These are phyloP conservation scores for Mortierella antarctica DNA, from an alignment of 192 early-diverging fungal genomes.

Conservation along the genomic window DNA sequence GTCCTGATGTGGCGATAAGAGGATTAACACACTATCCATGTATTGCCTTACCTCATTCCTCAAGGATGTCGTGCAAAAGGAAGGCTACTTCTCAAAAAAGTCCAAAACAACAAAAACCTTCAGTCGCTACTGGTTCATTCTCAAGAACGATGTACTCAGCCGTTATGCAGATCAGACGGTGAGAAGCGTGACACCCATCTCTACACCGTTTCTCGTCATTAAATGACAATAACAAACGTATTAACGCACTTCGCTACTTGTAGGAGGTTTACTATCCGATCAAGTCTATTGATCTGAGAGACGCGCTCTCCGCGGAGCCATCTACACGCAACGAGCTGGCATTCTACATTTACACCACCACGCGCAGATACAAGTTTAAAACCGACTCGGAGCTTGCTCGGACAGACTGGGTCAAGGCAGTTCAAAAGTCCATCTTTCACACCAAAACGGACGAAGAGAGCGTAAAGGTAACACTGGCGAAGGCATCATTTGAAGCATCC, in stretches of 20 bases:
- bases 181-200: not conserved
- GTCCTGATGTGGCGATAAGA: too few relatives aligned
- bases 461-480: conserved; percentile 51
- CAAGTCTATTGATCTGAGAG: conserved; percentile 68
- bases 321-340: conserved; percentile 50
- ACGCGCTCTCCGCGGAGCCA: conserved; percentile 57
- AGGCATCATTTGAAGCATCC: too few relatives aligned
- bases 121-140: conserved; percentile 66
- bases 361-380: conserved; percentile 59
- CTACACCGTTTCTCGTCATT: too few relatives aligned
- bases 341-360: conserved; percentile 59
- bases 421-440: conserved; percentile 67
- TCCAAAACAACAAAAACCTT: conserved; percentile 44
- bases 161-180: conserved; percentile 65
- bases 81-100: conserved; percentile 60
- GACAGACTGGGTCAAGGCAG: conserved; percentile 70
- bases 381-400: conserved; percentile 66
- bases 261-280: conserved; percentile 68
- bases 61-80: conserved; percentile 64
- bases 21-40: not conserved
- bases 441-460: conserved; percentile 68
- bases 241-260: not conserved
- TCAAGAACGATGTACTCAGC: conserved; percentile 68
- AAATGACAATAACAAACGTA: not conserved
- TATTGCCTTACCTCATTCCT: not conserved